Conservation (phyloP, 495 filamentous ascomycete genomes). For the Talaromyces liani region DNA sequence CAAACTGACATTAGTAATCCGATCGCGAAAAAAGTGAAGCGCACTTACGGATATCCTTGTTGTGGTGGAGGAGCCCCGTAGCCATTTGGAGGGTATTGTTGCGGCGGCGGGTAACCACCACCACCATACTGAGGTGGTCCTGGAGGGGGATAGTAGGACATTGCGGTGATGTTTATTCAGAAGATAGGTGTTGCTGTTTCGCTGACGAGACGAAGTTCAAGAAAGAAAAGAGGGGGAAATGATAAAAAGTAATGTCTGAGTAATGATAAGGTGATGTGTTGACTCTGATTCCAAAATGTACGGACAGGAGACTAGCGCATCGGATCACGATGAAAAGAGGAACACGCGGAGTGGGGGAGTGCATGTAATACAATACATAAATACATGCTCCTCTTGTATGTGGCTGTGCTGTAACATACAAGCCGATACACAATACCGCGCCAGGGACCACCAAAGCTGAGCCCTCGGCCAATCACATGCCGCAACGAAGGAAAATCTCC, state of each 20-base stretch:
- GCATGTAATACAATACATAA: too few relatives aligned
- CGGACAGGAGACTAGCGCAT: background rate
- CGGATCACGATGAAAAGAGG: background rate
- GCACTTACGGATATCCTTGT: constrained; percentile 22
- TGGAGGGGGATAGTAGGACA: constrained; percentile 47
- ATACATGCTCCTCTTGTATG: too few relatives aligned
- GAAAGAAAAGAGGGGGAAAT: background rate
- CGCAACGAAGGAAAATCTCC: background rate
- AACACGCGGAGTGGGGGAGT: background rate
- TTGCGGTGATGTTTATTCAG: constrained; percentile 12
- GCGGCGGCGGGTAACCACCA: constrained; percentile 41
- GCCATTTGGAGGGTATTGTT: constrained; percentile 31
- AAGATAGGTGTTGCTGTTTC: background rate
- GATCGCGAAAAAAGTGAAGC: background rate
- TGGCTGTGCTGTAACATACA: background rate
- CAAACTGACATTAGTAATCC: background rate
- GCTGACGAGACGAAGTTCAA: background rate
- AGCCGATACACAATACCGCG: background rate
- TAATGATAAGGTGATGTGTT: background rate
- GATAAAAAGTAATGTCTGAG: background rate
- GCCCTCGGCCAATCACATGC: background rate
- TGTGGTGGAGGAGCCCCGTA: constrained; percentile 26
- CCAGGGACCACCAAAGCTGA: background rate
- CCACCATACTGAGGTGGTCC: constrained; percentile 32
- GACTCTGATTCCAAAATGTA: background rate